phyloP scores from a whole-genome alignment of 1,284 basidiomycete genomes.

The Trametes versicolor region DNA sequence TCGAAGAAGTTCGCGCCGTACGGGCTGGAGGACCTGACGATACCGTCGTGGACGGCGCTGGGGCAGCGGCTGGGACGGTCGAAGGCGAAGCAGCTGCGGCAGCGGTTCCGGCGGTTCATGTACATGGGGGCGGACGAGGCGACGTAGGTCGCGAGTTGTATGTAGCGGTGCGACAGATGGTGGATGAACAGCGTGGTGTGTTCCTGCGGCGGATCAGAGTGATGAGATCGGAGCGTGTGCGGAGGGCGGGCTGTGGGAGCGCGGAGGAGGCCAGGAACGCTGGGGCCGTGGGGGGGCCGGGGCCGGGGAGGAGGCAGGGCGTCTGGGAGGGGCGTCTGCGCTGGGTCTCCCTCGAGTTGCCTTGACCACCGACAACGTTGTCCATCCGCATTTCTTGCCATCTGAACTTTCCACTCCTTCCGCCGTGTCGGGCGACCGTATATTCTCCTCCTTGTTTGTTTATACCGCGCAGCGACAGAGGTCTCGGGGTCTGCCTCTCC shows the following conservation, averaged over 20 bases:
- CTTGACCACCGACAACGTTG: conserved; percentile 67
- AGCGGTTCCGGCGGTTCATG: conserved; percentile 75
- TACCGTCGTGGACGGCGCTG: conserved; percentile 79
- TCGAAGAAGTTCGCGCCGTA: conserved; percentile 77
- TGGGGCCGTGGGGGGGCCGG: neutral
- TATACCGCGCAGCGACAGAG: conserved; percentile 32
- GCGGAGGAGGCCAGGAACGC: conserved; percentile 23
- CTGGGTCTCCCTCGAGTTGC: conserved; percentile 52
- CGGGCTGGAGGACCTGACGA: conserved; percentile 78
- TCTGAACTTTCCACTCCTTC: conserved; percentile 41
- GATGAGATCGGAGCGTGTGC: conserved; percentile 17
- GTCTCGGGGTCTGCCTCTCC: conserved; percentile 29
- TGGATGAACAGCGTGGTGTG: conserved; percentile 2
- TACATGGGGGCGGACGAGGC: conserved; percentile 61
- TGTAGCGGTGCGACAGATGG: conserved; percentile 4
- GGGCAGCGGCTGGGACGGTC: conserved; percentile 68
- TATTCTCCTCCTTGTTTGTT: conserved; percentile 33
- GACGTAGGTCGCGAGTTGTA: conserved; percentile 31
- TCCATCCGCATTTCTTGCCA: conserved; percentile 40
- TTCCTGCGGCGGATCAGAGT: conserved; percentile 31
- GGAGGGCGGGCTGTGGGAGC: conserved; percentile 13
- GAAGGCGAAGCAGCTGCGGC: conserved; percentile 69
- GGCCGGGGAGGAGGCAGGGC: conserved; percentile 5
- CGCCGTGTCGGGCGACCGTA: conserved; percentile 27
- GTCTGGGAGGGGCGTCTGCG: neutral